Base-by-base conservation (phyloP, 2,329 filamentous ascomycete genomes). In the Triangularia setosa region DNA sequence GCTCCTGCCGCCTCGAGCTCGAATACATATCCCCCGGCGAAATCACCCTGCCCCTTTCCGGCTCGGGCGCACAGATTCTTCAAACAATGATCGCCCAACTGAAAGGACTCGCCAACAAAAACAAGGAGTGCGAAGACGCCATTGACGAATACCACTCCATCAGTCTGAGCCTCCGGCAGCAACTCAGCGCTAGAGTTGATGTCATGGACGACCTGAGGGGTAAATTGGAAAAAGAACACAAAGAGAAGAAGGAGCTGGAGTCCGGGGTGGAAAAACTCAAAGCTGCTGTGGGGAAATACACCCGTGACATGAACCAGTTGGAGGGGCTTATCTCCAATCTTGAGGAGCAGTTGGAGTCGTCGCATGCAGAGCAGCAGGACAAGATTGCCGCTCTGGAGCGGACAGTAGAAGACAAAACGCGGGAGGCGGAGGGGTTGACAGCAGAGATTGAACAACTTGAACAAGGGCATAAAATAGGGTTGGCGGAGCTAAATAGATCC, bases 1-100 rank as follows among this genome's bases (percentile, higher is more conserved):
- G 85, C 21, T 73, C 81, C 1, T 86, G 85, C 1, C 81, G 86
- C 1, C 75, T 88, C 0, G 85, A 88, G 68, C 80, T 88, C 2
- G 86, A 88, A 72, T 87, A 87, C 69, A 78, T 88, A 21, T 83
- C 81, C 0, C 86, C 86, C 0, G 86, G 85, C 5, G 86, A 88
- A 71, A 76, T 83, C n/a, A 70, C 79, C 0, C 77, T 86, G 0
- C 83, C 84, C 0, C 75, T 86, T 0, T 80, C 79, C 0, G 80
- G 81, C 0, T 81, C 81, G 58, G 85, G 85, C 1, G 81, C 82
- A 0, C 79, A 84, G 60, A 79, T 88, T 0, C 78, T 89, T 0
- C 83, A 85, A 63, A 78, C 87, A 12, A 72, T 88, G 4, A 78
- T 88, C 0, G 71, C 72, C 0, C 77, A 81, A 0, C 78, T 88